Percentiles rank a stretch among this genome's conserved stretches.
Conservation (phyloP, 2,329 filamentous ascomycete genomes). For the Cordyceps cicadae region DNA sequence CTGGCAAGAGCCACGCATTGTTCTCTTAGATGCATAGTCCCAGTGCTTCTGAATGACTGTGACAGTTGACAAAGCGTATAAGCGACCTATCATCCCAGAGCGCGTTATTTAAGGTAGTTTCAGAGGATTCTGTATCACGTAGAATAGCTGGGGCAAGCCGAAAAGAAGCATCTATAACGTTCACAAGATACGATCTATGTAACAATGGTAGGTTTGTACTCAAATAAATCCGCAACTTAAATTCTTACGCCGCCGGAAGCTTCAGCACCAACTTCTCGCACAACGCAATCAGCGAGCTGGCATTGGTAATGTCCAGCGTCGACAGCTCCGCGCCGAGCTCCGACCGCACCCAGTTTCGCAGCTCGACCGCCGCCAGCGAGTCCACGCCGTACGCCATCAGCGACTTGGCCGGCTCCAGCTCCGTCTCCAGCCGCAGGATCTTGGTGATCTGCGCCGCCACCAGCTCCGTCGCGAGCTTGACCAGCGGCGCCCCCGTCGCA, state of each 20-base stretch:
- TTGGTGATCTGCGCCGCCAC: conserved; percentile 18
- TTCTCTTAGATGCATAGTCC: too few relatives aligned
- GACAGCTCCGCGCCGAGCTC: conserved; percentile 20
- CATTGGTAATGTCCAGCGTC: conserved; percentile 23
- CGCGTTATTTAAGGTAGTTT: too few relatives aligned
- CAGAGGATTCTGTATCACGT: too few relatives aligned
- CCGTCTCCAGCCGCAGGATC: conserved; percentile 18
- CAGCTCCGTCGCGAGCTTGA: conserved; percentile 17
- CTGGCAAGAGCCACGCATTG: too few relatives aligned
- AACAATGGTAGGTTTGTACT: too few relatives aligned
- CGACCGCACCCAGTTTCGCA: conserved; percentile 20
- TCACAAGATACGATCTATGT: too few relatives aligned
- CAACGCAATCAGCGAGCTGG: conserved; percentile 17
- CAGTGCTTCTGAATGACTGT: too few relatives aligned
- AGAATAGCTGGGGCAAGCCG: too few relatives aligned
- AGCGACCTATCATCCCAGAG: too few relatives aligned
- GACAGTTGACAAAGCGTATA: too few relatives aligned
- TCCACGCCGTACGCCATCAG: conserved; percentile 23
- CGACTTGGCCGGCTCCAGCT: conserved; percentile 20
- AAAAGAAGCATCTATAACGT: too few relatives aligned
- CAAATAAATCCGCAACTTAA: too few relatives aligned
- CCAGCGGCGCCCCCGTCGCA: conserved; percentile 8
- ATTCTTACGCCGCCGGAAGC: background rate
- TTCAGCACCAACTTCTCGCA: conserved; percentile 21
- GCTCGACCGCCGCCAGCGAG: conserved; percentile 23